Evolutionary conservation across 805 yeast genomes (phyloP).

Genomic region (Schwanniomyces polymorphus): DNA sequence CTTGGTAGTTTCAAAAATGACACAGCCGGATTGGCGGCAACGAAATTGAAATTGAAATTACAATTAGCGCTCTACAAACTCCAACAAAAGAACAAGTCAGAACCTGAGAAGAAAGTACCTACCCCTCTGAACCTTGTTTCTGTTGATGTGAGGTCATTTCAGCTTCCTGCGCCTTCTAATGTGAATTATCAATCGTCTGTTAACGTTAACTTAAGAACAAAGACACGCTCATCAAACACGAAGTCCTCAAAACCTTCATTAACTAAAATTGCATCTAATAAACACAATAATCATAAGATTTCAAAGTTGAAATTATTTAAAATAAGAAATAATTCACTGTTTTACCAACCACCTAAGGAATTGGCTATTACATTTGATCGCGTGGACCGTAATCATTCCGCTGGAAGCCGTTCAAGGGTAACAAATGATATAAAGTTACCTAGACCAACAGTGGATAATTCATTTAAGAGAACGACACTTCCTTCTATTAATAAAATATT

Average conservation of each 20-base stretch:
- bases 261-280: conserved; percentile 21
- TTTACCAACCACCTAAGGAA: conserved; percentile 18
- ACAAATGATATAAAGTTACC: conserved; percentile 3
- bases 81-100: conserved; percentile 17
- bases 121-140: conserved; percentile 4
- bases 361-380: not conserved
- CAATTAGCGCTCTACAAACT: conserved; percentile 43
- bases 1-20: conserved; percentile 15
- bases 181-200: conserved; percentile 14
- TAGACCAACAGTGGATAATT: not conserved
- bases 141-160: not conserved
- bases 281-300: conserved; percentile 8
- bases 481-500: conserved; percentile 46
- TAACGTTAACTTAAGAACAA: conserved; percentile 23
- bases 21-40: conserved; percentile 41
- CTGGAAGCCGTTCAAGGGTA: not conserved
- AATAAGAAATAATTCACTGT: conserved; percentile 36
- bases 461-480: conserved; percentile 12
- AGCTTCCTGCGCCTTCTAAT: conserved; percentile 15
- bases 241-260: conserved; percentile 14
- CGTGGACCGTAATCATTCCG: not conserved
- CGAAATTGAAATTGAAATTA: conserved; percentile 41
- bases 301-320: conserved; percentile 33
- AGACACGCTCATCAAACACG: conserved; percentile 5
- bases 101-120: conserved; percentile 3